Percentiles rank a stretch among this genome's conserved stretches.
These are phyloP conservation scores for Botrytis galanthina DNA, from an alignment of 2,329 filamentous ascomycete genomes.

Conservation along the genomic window DNA sequence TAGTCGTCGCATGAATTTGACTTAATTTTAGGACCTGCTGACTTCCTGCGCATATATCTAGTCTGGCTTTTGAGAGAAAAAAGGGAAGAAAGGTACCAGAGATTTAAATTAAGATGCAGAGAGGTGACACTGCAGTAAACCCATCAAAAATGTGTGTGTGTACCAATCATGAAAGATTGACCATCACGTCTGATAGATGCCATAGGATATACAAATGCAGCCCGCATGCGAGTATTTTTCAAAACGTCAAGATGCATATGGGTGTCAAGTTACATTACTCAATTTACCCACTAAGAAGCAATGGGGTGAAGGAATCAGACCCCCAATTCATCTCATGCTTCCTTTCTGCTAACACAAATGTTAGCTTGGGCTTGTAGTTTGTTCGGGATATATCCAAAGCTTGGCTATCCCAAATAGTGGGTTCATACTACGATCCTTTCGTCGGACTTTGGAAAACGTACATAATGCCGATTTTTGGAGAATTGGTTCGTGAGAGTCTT, in stretches of 20 bases:
- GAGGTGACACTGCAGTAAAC: background rate
- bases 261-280: background rate
- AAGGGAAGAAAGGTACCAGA: background rate
- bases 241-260: background rate
- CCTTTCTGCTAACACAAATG: background rate
- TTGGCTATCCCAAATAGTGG: background rate
- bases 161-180: background rate
- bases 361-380: background rate
- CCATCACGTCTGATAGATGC: background rate
- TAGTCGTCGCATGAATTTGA: background rate
- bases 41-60: background rate
- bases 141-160: background rate
- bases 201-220: background rate
- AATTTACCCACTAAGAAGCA: background rate
- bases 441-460: background rate
- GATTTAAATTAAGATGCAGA: background rate
- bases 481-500: background rate
- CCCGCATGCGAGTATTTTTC: background rate
- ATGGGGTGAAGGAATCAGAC: background rate
- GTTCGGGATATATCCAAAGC: background rate
- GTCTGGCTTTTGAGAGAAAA: background rate
- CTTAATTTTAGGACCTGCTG: slow-evolving; percentile 3
- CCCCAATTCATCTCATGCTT: background rate
- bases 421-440: background rate
- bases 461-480: background rate